Evolutionary conservation across 176 grass and related monocot species (phyloP), one percentile per base, ranked within the genome.

Genomic region (Musa acuminata): DNA sequence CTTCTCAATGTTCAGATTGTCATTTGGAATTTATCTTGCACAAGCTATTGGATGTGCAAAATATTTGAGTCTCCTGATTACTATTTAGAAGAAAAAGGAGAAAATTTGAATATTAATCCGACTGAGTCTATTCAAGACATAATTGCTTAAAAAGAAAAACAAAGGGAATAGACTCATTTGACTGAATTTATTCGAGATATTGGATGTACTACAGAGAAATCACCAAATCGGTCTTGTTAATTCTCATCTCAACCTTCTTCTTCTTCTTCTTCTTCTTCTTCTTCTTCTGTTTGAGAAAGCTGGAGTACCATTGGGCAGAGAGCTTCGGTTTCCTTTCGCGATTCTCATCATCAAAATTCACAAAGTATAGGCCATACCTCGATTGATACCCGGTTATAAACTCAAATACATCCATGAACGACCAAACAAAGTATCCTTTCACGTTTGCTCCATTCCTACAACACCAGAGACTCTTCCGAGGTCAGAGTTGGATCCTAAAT

Each of bases 361-460:
- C 63, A 16, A 51, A 20, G n/a, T 88, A 83, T 3, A 92, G 78
- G 1, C 86, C 89, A 19, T 0, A 88, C 48, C n/a, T 21, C 1
- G 26, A 62, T 11, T 51, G n/a, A 76, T 86, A 84, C 17, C 89
- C 89, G 35, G 72, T 64, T 13, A 88, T 26, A 2, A 92, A 77
- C 67, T 92, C 89, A 52, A 86, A 92, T 1, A 84, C 83, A 49
- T 92, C 89, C n/a, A 92, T 0, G 27, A 92, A 88, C 70, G 89
- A 83, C 89, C 89, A 92, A 65, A 92, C 89, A 55, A 92, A 88
- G 75, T 86, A 92, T 21, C 86, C 89, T 64, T 79, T 92, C 20
- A 82, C 83, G 27, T 92, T 86, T 52, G 86, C 78, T 74, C 86
- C 83, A 23, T 86, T 84, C 81, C 89, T 92, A 70, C 17, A 81